Evolutionary conservation across 495 filamentous ascomycete species (phyloP).

Genomic region (Penicillium canariense): DNA sequence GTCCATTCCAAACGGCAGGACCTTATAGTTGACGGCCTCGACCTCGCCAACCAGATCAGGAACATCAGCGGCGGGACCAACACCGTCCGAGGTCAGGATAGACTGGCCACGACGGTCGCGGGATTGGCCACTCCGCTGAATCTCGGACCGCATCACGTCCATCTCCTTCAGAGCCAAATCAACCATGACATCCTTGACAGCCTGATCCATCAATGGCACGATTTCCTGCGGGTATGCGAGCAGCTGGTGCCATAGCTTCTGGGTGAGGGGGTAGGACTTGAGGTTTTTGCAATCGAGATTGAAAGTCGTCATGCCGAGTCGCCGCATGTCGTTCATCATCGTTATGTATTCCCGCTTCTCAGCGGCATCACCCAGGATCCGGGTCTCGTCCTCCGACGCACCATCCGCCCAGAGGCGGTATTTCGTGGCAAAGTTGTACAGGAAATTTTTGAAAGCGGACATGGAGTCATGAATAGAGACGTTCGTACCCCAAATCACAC

Average conservation of each 20-base stretch:
- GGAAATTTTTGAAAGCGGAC: slow-evolving; percentile 82
- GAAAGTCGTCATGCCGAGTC: slow-evolving; percentile 74
- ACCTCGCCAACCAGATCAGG: slow-evolving; percentile 64
- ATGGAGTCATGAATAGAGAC: slow-evolving; percentile 90
- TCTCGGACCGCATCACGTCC: slow-evolving; percentile 61
- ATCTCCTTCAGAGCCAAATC: slow-evolving; percentile 82
- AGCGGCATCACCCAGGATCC: slow-evolving; percentile 54
- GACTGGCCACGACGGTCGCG: slow-evolving; percentile 26
- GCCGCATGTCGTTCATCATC: slow-evolving; percentile 85
- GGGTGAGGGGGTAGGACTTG: slow-evolving; percentile 86
- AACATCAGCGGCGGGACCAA: slow-evolving; percentile 74
- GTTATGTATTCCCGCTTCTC: slow-evolving; percentile 76
- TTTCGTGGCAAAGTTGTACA: slow-evolving; percentile 84
- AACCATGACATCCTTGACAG: slow-evolving; percentile 88
- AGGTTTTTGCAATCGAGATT: slow-evolving; percentile 89
- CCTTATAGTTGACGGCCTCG: slow-evolving; percentile 72
- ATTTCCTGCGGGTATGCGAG: slow-evolving; percentile 93
- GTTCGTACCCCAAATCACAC: slow-evolving; percentile 96
- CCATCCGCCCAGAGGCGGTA: slow-evolving; percentile 90
- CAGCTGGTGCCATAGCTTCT: slow-evolving; percentile 92
- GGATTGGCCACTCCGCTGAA: slow-evolving; percentile 41
- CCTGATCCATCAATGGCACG: slow-evolving; percentile 93
- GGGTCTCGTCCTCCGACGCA: slow-evolving; percentile 71
- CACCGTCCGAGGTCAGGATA: slow-evolving; percentile 66
- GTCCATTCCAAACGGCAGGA: slow-evolving; percentile 88